Conservation (phyloP, 176 grass and related monocot genomes). For the Alloteropsis semialata region DNA sequence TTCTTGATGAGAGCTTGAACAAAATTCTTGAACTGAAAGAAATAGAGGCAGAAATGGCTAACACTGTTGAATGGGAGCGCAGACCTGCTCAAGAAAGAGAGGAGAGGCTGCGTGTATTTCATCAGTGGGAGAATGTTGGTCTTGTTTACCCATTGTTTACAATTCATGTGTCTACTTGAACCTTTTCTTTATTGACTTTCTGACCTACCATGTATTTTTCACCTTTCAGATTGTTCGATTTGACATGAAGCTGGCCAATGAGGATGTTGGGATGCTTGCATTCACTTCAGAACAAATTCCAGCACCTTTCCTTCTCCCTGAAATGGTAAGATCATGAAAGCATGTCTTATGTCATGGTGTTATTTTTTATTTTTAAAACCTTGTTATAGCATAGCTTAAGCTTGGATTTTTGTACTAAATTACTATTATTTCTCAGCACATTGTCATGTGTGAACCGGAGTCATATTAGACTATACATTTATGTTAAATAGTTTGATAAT, state of each 20-base stretch:
- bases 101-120: conserved; percentile 79
- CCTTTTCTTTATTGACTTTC: background rate
- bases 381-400: background rate
- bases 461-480: background rate
- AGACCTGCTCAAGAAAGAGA: conserved; percentile 91
- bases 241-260: conserved; percentile 98
- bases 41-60: conserved; percentile 95
- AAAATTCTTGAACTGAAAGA: conserved; percentile 96
- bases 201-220: conserved; percentile 33
- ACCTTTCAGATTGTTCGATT: conserved; percentile 87
- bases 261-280: conserved; percentile 97
- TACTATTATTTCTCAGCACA: background rate
- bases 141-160: conserved; percentile 14
- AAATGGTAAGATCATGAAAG: conserved; percentile 70
- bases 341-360: conserved; percentile 1
- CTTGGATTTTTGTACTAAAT: background rate
- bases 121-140: conserved; percentile 90
- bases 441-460: conserved; percentile 4
- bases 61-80: conserved; percentile 68
- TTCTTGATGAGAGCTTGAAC: conserved; percentile 99
- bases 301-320: conserved; percentile 86
- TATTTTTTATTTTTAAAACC: background rate
- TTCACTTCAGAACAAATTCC: conserved; percentile 99
- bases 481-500: conserved; percentile 6
- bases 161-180: conserved; percentile 10